Evolutionary conservation across 305 asterid species (phyloP).

Genomic region (Fraxinus sp.): DNA sequence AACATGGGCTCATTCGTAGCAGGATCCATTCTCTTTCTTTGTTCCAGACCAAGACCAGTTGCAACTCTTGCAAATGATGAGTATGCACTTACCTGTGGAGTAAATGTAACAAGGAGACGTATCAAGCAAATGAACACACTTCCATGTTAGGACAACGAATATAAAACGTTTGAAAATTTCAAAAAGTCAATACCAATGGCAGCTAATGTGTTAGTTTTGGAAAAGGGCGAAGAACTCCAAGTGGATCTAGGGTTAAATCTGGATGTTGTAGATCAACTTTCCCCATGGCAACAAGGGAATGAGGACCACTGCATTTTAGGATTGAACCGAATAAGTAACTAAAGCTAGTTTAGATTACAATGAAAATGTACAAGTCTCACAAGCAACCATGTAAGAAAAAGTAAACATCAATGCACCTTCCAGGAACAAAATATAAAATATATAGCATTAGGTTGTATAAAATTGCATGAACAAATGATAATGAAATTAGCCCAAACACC

Average conservation of each 20-base stretch:
- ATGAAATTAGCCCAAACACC: too few relatives aligned
- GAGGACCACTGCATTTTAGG: conserved; percentile 75
- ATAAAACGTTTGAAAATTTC: neutral
- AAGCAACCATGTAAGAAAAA: conserved; percentile 2
- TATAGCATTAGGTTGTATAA: too few relatives aligned
- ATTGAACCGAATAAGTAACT: neutral
- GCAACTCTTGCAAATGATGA: conserved; percentile 82
- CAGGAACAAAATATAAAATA: conserved; percentile 39
- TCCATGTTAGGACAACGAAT: neutral
- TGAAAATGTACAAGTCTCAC: neutral
- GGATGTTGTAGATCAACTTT: conserved; percentile 86
- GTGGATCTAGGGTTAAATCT: conserved; percentile 76
- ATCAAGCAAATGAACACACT: conserved; percentile 6
- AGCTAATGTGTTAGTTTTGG: conserved; percentile 68
- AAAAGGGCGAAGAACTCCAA: conserved; percentile 71
- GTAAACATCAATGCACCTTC: conserved; percentile 55
- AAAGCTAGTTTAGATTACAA: neutral
- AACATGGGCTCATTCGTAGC: conserved; percentile 83
- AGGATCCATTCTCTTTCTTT: conserved; percentile 82
- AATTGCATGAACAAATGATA: too few relatives aligned
- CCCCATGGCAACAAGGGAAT: conserved; percentile 92
- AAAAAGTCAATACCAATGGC: conserved; percentile 62
- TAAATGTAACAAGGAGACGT: conserved; percentile 18
- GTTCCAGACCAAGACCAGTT: conserved; percentile 68
- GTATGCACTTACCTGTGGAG: conserved; percentile 87